Evolutionary conservation across 2,329 filamentous ascomycete species (phyloP).

Genomic region (Ampelomyces quisqualis): DNA sequence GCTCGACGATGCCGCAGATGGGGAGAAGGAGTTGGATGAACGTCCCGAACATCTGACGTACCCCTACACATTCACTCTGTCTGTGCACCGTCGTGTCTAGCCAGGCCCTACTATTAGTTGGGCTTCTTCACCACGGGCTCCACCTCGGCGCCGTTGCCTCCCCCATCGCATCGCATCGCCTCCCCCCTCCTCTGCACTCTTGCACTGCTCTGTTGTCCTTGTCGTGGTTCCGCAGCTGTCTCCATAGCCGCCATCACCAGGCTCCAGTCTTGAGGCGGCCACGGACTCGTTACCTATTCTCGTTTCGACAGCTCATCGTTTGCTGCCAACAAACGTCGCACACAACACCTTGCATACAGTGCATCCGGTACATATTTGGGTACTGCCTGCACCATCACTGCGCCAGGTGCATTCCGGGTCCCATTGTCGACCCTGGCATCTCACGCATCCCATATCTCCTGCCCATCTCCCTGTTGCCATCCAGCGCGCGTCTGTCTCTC

Average conservation of each 20-base stretch:
- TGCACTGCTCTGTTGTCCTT: constrained; percentile 11
- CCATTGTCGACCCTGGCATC: constrained; percentile 37
- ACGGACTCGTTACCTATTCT: too few relatives aligned
- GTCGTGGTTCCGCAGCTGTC: constrained; percentile 20
- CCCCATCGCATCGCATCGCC: constrained; percentile 27
- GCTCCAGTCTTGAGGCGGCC: constrained; percentile 19
- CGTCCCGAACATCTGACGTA: constrained; percentile 13
- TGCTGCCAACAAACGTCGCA: constrained; percentile 30
- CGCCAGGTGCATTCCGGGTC: constrained; percentile 31
- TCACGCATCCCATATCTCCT: constrained; percentile 23
- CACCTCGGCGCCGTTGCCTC: constrained; percentile 32
- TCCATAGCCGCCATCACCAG: constrained; percentile 15
- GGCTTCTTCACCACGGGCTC: constrained; percentile 34
- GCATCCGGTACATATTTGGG: constrained; percentile 31
- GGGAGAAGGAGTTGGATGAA: constrained; percentile 12
- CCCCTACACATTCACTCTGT: constrained; percentile 36
- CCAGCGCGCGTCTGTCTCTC: constrained; percentile 2
- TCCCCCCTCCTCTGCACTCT: constrained; percentile 24
- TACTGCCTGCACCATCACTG: constrained; percentile 32
- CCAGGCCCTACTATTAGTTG: constrained; percentile 30
- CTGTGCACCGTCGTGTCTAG: constrained; percentile 35
- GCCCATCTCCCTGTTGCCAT: constrained; percentile 20
- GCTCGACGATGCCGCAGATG: constrained; percentile 22
- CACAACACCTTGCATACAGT: constrained; percentile 26
- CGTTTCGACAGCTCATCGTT: constrained; percentile 6